phyloP scores from a whole-genome alignment of 257 asterid genomes.

The Capsicum pubescens region DNA sequence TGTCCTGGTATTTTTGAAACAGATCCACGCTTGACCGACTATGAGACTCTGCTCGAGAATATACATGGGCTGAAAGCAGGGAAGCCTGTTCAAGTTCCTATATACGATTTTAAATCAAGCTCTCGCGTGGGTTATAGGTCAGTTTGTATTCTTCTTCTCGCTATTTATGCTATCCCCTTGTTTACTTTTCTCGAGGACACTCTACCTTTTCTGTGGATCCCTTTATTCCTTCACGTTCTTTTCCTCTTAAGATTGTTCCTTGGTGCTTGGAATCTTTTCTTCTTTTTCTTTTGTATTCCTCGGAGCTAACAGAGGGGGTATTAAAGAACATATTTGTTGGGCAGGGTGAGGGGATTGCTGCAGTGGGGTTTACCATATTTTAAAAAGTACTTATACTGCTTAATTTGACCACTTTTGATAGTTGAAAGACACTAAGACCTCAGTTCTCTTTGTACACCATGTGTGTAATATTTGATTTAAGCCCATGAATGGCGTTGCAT shows the following conservation, averaged over 20 bases:
- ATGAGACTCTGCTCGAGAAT: conserved; percentile 91
- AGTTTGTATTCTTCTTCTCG: conserved; percentile 33
- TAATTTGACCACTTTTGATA: not conserved
- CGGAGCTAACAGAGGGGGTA: not conserved
- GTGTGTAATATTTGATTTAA: conserved; percentile 10
- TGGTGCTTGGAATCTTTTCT: not conserved
- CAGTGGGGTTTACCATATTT: not conserved
- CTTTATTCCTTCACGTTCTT: too few relatives aligned
- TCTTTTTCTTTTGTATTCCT: not conserved
- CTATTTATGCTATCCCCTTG: not conserved
- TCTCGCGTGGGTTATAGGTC: conserved; percentile 93
- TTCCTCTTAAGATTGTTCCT: not conserved
- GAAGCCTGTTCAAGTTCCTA: conserved; percentile 83
- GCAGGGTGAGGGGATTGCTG: not conserved
- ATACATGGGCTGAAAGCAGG: conserved; percentile 78
- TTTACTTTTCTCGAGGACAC: not conserved
- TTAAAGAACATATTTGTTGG: not conserved
- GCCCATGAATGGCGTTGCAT: conserved; percentile 8
- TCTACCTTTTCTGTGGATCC: conserved; percentile 1
- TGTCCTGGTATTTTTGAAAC: conserved; percentile 45
- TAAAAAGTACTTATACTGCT: not conserved
- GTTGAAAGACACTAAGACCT: conserved; percentile 3
- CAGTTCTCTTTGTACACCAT: not conserved
- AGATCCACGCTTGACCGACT: conserved; percentile 99
- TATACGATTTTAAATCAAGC: conserved; percentile 90